These are phyloP conservation scores for Cladorrhinum sp. DNA, from an alignment of 2,329 filamentous ascomycete genomes.

Conservation along the genomic window DNA sequence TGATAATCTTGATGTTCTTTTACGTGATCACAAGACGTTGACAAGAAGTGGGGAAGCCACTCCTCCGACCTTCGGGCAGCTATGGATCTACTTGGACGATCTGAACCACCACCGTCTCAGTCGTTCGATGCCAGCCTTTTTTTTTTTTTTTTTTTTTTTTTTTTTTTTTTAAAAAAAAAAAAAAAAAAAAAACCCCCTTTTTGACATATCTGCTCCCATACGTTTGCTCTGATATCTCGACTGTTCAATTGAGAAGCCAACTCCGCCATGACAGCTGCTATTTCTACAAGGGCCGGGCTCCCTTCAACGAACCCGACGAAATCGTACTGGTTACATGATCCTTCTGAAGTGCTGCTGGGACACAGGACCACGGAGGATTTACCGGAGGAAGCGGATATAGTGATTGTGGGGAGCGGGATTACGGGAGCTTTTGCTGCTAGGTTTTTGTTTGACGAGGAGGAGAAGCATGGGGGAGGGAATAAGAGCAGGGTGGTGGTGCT, in stretches of 20 bases:
- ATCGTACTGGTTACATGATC: conserved; percentile 73
- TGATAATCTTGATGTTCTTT: not conserved
- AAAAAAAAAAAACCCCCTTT: too few relatives aligned
- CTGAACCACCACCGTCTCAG: too few relatives aligned
- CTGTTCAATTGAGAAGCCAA: too few relatives aligned
- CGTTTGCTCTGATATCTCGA: too few relatives aligned
- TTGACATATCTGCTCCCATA: too few relatives aligned
- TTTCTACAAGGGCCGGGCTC: conserved; percentile 33
- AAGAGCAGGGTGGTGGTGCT: conserved; percentile 64
- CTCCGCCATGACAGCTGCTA: too few relatives aligned
- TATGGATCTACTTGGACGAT: not conserved
- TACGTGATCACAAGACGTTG: not conserved
- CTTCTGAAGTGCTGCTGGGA: conserved; percentile 61
- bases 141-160: too few relatives aligned
- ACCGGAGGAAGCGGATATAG: conserved; percentile 61
- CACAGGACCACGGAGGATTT: conserved; percentile 64
- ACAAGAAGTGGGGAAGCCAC: not conserved
- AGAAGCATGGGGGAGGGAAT: conserved; percentile 37
- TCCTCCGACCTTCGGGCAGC: not conserved
- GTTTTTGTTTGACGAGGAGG: conserved; percentile 47
- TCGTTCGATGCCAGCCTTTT: too few relatives aligned
- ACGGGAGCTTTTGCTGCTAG: conserved; percentile 70
- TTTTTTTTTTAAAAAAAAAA: too few relatives aligned
- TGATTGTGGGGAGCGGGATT: conserved; percentile 73
- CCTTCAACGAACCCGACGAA: conserved; percentile 58